A percentile compares a stretch with the other conserved stretches of the same genome.
Evolutionary conservation across 306 rosid genomes (phyloP).

Genomic region (Biancaea sappan): DNA sequence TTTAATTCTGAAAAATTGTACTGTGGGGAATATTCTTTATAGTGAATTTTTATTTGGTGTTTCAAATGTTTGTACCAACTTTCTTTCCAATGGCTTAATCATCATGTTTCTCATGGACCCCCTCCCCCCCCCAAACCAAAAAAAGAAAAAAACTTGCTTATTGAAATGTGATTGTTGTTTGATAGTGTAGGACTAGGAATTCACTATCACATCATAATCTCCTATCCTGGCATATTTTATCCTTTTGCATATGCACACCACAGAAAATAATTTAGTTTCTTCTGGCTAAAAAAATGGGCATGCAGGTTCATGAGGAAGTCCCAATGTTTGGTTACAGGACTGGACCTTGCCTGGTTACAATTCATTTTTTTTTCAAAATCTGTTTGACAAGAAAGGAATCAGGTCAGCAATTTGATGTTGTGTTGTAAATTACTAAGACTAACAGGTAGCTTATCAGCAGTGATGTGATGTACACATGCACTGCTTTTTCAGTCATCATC

Average conservation of each 20-base stretch:
- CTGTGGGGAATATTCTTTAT: slow-evolving; percentile 8
- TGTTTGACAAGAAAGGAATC: neutral
- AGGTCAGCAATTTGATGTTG: slow-evolving; percentile 1
- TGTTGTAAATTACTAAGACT: neutral
- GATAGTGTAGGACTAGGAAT: neutral
- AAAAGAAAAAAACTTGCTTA: neutral
- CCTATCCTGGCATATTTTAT: neutral
- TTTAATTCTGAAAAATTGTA: slow-evolving; percentile 25
- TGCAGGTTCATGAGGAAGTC: slow-evolving; percentile 31
- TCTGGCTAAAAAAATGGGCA: slow-evolving; percentile 24
- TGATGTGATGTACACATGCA: too few relatives aligned
- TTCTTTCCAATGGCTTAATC: slow-evolving; percentile 5
- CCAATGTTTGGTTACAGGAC: slow-evolving; percentile 15
- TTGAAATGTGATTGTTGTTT: neutral
- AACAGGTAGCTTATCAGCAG: too few relatives aligned
- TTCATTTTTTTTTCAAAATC: neutral
- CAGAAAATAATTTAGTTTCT: neutral
- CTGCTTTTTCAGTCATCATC: too few relatives aligned
- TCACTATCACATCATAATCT: neutral
- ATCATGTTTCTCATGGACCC: slow-evolving; percentile 24
- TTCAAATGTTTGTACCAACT: neutral
- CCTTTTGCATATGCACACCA: neutral
- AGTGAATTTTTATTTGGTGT: slow-evolving; percentile 19
- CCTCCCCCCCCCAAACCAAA: too few relatives aligned
- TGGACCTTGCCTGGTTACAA: neutral